These are phyloP conservation scores for Talaromyces atroroseus DNA, from an alignment of 2,329 filamentous ascomycete genomes.

Conservation along the genomic window DNA sequence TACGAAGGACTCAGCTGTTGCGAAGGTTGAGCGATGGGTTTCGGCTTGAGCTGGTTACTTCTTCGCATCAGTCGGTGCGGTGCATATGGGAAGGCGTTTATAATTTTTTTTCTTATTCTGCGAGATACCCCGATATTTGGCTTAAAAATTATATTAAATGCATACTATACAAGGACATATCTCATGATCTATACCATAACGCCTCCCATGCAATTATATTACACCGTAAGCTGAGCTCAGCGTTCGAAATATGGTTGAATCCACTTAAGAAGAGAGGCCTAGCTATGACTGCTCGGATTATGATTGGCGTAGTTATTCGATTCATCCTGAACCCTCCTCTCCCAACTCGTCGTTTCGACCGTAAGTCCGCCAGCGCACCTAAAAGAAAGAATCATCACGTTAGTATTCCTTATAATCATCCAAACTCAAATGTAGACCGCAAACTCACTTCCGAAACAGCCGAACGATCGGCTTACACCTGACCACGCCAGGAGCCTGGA, in stretches of 20 bases:
- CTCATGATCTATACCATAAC: not conserved
- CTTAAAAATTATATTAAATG: too few species aligned
- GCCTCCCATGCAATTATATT: too few species aligned
- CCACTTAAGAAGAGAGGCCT: not conserved
- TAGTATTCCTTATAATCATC: conserved; percentile 8
- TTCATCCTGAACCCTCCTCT: conserved; percentile 26
- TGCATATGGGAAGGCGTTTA: not conserved
- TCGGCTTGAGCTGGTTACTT: not conserved
- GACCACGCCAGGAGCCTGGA: conserved; percentile 40
- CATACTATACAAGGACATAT: too few species aligned
- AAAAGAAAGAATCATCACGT: not conserved
- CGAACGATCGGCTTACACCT: conserved; percentile 53
- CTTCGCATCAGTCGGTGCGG: not conserved
- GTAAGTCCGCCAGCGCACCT: conserved; percentile 50
- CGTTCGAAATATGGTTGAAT: too few species aligned
- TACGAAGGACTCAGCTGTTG: conserved; percentile 20
- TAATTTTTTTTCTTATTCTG: too few species aligned
- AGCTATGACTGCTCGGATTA: not conserved
- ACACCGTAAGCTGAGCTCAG: too few species aligned
- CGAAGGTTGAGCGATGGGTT: conserved; percentile 18
- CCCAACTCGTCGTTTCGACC: conserved; percentile 60
- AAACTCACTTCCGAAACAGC: conserved; percentile 51
- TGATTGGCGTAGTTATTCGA: not conserved
- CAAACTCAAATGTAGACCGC: not conserved
- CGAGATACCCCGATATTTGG: too few species aligned